phyloP scores from a whole-genome alignment of 306 rosid genomes.

The Biancaea sappan region DNA sequence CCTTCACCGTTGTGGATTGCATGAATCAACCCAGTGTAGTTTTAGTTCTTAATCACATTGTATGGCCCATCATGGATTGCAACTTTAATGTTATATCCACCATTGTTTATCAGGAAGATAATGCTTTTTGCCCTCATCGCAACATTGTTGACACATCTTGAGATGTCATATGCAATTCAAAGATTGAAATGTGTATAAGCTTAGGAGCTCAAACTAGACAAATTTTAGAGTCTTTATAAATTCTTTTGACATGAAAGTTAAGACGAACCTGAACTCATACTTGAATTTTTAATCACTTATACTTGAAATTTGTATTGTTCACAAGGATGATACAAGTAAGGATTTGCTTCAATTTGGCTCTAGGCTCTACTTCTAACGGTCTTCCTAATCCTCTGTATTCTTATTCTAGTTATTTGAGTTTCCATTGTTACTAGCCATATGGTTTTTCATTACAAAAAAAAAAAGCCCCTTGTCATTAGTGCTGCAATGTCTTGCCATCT shows the following conservation, averaged over 20 bases:
- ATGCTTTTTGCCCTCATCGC: constrained; percentile 63
- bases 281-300: no score
- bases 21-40: constrained; percentile 68
- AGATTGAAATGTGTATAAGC: no score
- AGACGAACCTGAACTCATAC: no score
- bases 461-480: constrained; percentile 81
- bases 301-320: no score
- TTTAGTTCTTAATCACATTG: constrained; percentile 94
- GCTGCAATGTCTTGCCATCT: constrained; percentile 58
- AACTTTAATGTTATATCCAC: constrained; percentile 88
- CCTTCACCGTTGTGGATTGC: constrained; percentile 93
- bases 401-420: constrained; percentile 25
- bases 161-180: no score
- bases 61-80: constrained; percentile 93
- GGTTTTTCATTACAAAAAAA: constrained; percentile 50
- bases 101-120: constrained; percentile 81
- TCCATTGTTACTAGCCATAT: constrained; percentile 4
- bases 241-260: no score
- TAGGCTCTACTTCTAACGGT: no score
- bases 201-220: no score
- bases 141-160: constrained; percentile 90
- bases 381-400: no score
- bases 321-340: no score
- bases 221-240: no score
- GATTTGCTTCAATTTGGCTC: no score